Base-by-base conservation (phyloP, 495 filamentous ascomycete species). In the Penicillium egyptiacum region DNA sequence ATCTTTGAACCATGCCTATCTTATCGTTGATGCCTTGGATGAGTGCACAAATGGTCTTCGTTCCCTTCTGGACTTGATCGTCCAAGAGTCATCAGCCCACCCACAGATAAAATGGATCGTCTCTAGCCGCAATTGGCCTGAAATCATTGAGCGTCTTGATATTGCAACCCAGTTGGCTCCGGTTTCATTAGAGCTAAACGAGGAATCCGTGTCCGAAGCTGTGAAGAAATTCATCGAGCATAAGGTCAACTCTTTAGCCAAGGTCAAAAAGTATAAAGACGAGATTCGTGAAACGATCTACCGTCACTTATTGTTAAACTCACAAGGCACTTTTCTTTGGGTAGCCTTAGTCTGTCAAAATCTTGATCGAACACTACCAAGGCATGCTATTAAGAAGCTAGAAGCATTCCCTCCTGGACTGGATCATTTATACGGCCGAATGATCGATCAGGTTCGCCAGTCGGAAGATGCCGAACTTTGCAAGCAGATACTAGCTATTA, bases 291-390 rank as follows among this genome's bases (percentile, higher is more conserved):
- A 57, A 28, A 31, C 33, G 14, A 57, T 78, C 2, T 31, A 31
- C 5, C 11, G 42, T 22, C 41, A 60, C 28, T 31, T 75, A 5
- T 49, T 4, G 5, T 30, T 16, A 68, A 67, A 66, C 25, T 59
- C 64, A 2, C 28, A 64, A 23, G 64, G 60, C 6, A 75, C 66
- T 9, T 76, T 75, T 52, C 63, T 76, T 4, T 76, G 63, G 72
- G 73, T 72, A 8, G 64, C 64, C 30, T 50, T 76, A 16, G 70
- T 71, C 7, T 66, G 45, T 22, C 0, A 70, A 35, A 28, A 68
- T 0, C 60, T 69, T 8, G 22, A 40, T 1, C 40, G 35, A 23
- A 37, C 23, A 28, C 5, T 11, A 14, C 23, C 19, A 17, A 12
- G 42, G 54, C 1, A 41, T 25, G 48, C 52, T 41, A 14, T 25